Evolutionary conservation across 2,329 filamentous ascomycete species (phyloP), one percentile per base, ranked within the genome.

Genomic region (Aspergillus brunneoviolaceus): DNA sequence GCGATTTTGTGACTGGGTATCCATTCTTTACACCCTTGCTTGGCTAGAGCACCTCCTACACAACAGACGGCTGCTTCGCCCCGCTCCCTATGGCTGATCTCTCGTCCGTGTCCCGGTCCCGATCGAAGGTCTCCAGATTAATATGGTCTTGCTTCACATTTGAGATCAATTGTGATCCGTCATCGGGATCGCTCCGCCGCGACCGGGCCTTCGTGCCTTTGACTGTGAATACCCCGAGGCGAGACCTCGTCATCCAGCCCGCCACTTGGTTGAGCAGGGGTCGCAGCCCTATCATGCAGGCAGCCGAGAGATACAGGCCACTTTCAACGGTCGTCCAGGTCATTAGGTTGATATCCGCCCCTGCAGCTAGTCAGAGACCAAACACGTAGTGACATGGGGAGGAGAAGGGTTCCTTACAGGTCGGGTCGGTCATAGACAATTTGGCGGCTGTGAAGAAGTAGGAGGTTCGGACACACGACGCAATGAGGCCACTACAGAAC

Each of bases 181-280:
- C 39, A 14, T 42, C 39, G 5, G 12, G 39, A n/a, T 42, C 16
- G 16, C 39, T 42, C 39, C 39, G 14, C 5, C 39, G 39, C 14
- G 39, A 42, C 4, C 39, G 39, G 6, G 16, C 16, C 6, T n/a
- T 42, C 16, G 39, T 42, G 39, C 33, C 33, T 35, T 9, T 42
- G 14, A 16, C 16, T 16, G 39, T 42, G 16, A 42, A 42, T 14
- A 42, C 16, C 39, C 14, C 39, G 14, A 42, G 16, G 6, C 39
- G 39, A 16, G 39, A 42, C 16, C 16, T 42, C 7, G 16, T 42
- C 14, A 42, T 14, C 9, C 53, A 67, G 25, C 68, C 67, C 0
- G 33, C 11, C 9, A 45, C 1, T 25, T 53, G 11, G 29, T 42
- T 31, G 11, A 45, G 21, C 10, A 53, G 35, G 14, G 51, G 51